These are phyloP conservation scores for Letharia lupina DNA, from an alignment of 495 filamentous ascomycete species.

Conservation along the genomic window DNA sequence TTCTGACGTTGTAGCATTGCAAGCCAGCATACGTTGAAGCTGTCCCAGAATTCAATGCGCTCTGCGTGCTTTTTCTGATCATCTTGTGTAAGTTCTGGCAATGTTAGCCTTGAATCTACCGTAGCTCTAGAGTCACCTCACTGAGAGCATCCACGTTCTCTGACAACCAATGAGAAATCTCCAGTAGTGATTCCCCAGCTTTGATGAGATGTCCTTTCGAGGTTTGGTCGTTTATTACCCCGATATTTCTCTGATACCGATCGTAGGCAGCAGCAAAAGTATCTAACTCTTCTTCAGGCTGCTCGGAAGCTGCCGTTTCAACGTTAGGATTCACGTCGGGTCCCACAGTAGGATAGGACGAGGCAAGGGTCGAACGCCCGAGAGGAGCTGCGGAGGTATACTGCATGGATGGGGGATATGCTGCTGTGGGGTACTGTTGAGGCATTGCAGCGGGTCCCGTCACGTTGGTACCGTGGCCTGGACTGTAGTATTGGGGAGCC, in stretches of 20 bases:
- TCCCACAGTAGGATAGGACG: slow-evolving; percentile 46
- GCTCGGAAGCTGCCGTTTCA: slow-evolving; percentile 22
- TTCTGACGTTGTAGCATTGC: slow-evolving; percentile 79
- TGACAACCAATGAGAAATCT: slow-evolving; percentile 79
- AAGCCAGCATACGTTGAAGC: slow-evolving; percentile 95
- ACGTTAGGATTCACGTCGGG: slow-evolving; percentile 39
- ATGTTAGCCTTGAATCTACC: slow-evolving; percentile 23
- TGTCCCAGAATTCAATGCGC: slow-evolving; percentile 76
- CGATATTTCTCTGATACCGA: slow-evolving; percentile 72
- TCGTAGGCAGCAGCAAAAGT: slow-evolving; percentile 47
- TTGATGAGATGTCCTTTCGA: slow-evolving; percentile 63
- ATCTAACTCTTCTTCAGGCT: slow-evolving; percentile 23
- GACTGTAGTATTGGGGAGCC: slow-evolving; percentile 64
- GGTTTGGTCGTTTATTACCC: slow-evolving; percentile 66
- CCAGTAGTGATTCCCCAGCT: slow-evolving; percentile 62
- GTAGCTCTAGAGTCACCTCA: slow-evolving; percentile 41
- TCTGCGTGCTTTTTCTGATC: slow-evolving; percentile 61
- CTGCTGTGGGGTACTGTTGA: slow-evolving; percentile 45
- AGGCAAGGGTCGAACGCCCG: slow-evolving; percentile 40
- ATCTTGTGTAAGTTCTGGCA: slow-evolving; percentile 62
- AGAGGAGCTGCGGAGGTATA: slow-evolving; percentile 49
- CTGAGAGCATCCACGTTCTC: slow-evolving; percentile 74
- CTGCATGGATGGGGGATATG: slow-evolving; percentile 42
- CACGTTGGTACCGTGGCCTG: slow-evolving; percentile 57
- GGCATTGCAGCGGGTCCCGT: slow-evolving; percentile 46